Conservation (phyloP, 495 filamentous ascomycete species). For the Chaetomium tenue region DNA sequence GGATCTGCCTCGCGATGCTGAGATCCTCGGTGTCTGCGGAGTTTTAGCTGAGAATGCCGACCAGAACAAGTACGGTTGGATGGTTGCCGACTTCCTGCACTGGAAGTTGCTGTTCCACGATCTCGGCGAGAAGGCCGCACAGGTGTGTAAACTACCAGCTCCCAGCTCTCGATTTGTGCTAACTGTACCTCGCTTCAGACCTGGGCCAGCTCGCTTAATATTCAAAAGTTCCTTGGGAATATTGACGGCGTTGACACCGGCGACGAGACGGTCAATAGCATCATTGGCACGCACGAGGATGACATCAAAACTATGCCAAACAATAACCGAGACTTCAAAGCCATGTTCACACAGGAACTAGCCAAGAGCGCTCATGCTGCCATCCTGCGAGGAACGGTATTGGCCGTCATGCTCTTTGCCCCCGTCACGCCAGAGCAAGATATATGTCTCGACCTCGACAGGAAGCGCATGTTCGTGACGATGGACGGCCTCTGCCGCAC, state of each 20-base stretch:
- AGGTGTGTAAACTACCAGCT: conserved; percentile 18
- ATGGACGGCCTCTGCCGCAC: conserved; percentile 18
- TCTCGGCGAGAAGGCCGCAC: conserved; percentile 21
- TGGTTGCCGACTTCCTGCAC: conserved; percentile 39
- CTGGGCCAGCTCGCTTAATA: conserved; percentile 35
- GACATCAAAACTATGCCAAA: conserved; percentile 29
- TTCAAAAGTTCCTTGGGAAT: conserved; percentile 20
- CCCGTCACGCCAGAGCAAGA: conserved; percentile 39
- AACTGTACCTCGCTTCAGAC: conserved; percentile 22
- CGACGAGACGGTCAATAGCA: not conserved
- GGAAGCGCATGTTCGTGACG: conserved; percentile 16
- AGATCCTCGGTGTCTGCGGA: conserved; percentile 39
- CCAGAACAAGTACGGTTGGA: conserved; percentile 38
- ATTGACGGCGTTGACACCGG: conserved; percentile 15
- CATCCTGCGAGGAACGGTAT: conserved; percentile 12
- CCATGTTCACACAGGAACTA: conserved; percentile 25
- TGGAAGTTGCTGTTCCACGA: conserved; percentile 38
- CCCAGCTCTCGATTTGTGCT: not conserved
- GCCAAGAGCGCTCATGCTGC: conserved; percentile 24
- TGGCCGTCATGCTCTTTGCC: conserved; percentile 39
- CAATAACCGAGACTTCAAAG: conserved; percentile 19
- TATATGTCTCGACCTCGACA: conserved; percentile 32
- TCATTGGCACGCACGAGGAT: conserved; percentile 21
- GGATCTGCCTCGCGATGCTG: conserved; percentile 28
- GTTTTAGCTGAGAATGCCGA: conserved; percentile 30